Base-by-base conservation (phyloP, 495 filamentous ascomycete species). In the Xylaria telfairii region DNA sequence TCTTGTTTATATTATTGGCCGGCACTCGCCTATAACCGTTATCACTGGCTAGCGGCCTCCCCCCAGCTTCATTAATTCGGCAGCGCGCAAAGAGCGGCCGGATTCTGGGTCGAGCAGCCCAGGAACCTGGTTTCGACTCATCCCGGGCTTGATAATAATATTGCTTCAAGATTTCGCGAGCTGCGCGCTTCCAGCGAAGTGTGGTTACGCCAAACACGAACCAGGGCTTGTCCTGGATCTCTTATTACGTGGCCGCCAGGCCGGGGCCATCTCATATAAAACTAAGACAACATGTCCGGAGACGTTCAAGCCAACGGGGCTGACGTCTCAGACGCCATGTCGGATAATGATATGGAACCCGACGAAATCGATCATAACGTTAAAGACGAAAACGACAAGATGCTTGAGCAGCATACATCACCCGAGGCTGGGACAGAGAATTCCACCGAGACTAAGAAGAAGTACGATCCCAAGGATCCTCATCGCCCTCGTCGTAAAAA, bases 401-500 rank as follows among this genome's bases (percentile, higher is more conserved):
- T 89, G 81, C 82, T 85, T 56, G 83, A 87, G n/a, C 84, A 83
- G 64, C 84, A 81, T 67, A 77, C 80, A 62, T 80, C 81, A 65
- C 77, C 81, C 68, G 84, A 83, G 65, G 75, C 78, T 39, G 80
- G 78, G 32, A 71, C 81, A 54, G 84, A 85, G 44, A 79, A 79
- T 68, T 74, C 75, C 71, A 79, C 80, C 24, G 81, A 85, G 81
- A 81, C 75, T 74, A 89, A 83, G 76, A 89, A 90, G 79, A 89
- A 90, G 81, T 83, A 86, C 60, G 85, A 92, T 79, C 87, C 93
- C 41, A 96, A 96, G 78, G 96, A 98, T 78, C 93, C 95, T 37
- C 84, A 90, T 76, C 87, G 96, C 72, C 93, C 96, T 49, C 87
- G 94, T 74, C 89, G 96, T 77, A 99, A 98, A 86, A 99, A 99